These are phyloP conservation scores for Bremia lactucae DNA, from an alignment of 352 stramenopile species.

Conservation along the genomic window DNA sequence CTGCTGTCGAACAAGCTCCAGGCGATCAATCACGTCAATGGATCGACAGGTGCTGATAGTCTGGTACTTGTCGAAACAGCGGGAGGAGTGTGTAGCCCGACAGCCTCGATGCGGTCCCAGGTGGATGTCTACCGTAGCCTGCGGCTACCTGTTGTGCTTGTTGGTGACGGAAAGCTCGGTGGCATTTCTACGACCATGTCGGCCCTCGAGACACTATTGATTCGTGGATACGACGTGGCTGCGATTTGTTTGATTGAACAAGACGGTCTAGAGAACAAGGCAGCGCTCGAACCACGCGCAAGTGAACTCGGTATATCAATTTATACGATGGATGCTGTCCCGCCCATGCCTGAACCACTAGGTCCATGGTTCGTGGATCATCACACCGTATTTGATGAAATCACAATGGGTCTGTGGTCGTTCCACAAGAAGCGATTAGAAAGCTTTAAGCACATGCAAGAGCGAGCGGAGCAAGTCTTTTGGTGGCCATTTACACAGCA, in stretches of 20 bases:
- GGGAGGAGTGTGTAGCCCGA: slow-evolving; percentile 89
- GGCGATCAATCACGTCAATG: slow-evolving; percentile 22
- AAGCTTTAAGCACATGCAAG: slow-evolving; percentile 42
- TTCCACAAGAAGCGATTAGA: slow-evolving; percentile 52
- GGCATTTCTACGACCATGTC: slow-evolving; percentile 93
- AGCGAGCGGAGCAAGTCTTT: slow-evolving; percentile 63
- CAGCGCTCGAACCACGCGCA: slow-evolving; percentile 43
- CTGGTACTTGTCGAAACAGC: slow-evolving; percentile 90
- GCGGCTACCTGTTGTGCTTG: slow-evolving; percentile 85
- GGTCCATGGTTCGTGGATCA: slow-evolving; percentile 55
- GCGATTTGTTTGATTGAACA: slow-evolving; percentile 78
- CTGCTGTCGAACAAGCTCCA: slow-evolving; percentile 52
- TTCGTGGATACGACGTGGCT: slow-evolving; percentile 87
- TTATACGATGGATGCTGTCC: slow-evolving; percentile 61
- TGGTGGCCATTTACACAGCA: slow-evolving; percentile 93
- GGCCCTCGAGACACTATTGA: slow-evolving; percentile 86
- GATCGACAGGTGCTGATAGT: slow-evolving; percentile 23
- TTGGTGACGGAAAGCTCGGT: slow-evolving; percentile 93
- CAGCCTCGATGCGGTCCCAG: slow-evolving; percentile 81
- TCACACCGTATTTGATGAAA: slow-evolving; percentile 33
- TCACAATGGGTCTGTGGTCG: slow-evolving; percentile 34
- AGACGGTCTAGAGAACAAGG: slow-evolving; percentile 53
- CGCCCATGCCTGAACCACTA: slow-evolving; percentile 63
- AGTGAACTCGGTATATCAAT: slow-evolving; percentile 66
- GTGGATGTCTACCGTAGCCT: slow-evolving; percentile 90